These are phyloP conservation scores for Arthrobotrys conoides DNA, from an alignment of 2,329 filamentous ascomycete species.

Conservation along the genomic window DNA sequence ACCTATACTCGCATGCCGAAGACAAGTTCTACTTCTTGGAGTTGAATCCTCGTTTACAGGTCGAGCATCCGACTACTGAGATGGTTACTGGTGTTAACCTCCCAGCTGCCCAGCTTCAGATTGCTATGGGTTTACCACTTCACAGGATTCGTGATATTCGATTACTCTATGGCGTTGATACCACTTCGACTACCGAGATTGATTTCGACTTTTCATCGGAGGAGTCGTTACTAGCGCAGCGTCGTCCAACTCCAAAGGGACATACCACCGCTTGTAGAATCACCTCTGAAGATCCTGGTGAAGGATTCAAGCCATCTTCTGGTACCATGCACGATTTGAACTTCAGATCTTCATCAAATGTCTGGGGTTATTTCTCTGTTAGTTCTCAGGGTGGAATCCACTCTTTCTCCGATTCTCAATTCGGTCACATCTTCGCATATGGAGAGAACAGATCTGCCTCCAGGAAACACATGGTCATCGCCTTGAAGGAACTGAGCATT, in stretches of 20 bases:
- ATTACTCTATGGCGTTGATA: conserved; percentile 94
- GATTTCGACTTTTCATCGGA: conserved; percentile 96
- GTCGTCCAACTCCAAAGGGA: conserved; percentile 91
- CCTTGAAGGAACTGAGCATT: conserved; percentile 98
- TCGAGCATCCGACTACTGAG: conserved; percentile 98
- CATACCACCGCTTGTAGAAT: conserved; percentile 99
- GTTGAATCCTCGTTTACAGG: conserved; percentile 97
- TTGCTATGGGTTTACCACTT: conserved; percentile 97
- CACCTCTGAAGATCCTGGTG: conserved; percentile 97
- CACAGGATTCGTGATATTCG: conserved; percentile 97
- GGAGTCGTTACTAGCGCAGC: conserved; percentile 85
- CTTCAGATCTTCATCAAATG: conserved; percentile 98
- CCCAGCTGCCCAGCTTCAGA: conserved; percentile 95
- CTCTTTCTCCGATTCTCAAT: conserved; percentile 99
- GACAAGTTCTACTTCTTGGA: conserved; percentile 99
- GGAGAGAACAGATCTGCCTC: conserved; percentile 97
- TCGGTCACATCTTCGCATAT: conserved; percentile 99
- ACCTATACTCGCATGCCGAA: conserved; percentile 96
- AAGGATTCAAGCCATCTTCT: conserved; percentile 99
- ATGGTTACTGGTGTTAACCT: conserved; percentile 99
- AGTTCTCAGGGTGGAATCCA: conserved; percentile 96
- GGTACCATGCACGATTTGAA: conserved; percentile 99
- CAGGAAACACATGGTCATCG: conserved; percentile 98
- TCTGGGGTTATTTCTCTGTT: conserved; percentile 99
- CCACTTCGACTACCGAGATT: conserved; percentile 86